phyloP scores from a whole-genome alignment of 805 yeast species.

The Alloascoidea hylecoeti region DNA sequence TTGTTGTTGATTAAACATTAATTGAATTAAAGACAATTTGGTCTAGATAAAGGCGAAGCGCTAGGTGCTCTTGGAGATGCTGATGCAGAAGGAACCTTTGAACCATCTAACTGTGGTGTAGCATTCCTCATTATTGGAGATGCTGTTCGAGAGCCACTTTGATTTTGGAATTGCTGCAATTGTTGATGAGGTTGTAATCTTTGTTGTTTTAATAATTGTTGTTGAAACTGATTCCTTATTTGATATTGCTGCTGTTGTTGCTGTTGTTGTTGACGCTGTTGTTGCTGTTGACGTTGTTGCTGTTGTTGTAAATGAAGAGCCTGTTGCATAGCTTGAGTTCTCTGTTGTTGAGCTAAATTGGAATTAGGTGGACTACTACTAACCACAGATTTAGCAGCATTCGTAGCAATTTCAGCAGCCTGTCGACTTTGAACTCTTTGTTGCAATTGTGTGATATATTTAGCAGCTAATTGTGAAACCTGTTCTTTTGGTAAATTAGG shows the following conservation, averaged over 20 bases:
- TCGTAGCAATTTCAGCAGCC: slow-evolving; percentile 13
- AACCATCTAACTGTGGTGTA: neutral
- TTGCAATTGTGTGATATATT: slow-evolving; percentile 40
- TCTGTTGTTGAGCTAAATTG: slow-evolving; percentile 1
- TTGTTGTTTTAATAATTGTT: slow-evolving; percentile 16
- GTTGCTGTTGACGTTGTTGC: slow-evolving; percentile 10
- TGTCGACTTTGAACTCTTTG: slow-evolving; percentile 25
- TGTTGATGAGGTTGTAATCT: slow-evolving; percentile 3
- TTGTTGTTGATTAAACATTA: too few relatives aligned
- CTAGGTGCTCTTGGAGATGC: neutral
- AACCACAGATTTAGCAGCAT: slow-evolving; percentile 13
- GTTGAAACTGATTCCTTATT: slow-evolving; percentile 14
- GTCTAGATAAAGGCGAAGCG: neutral
- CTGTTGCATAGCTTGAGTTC: slow-evolving; percentile 6
- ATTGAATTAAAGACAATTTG: too few relatives aligned
- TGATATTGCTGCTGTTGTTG: slow-evolving; percentile 14
- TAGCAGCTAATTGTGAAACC: slow-evolving; percentile 52
- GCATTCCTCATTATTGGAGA: neutral
- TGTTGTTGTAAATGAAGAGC: slow-evolving; percentile 15
- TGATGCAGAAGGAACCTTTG: neutral
- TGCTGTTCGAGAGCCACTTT: slow-evolving; percentile 12
- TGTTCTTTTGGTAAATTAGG: slow-evolving; percentile 50
- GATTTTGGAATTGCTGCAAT: slow-evolving; percentile 14
- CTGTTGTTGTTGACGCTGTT: slow-evolving; percentile 7
- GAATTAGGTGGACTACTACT: slow-evolving; percentile 3